Evolutionary conservation across 2,329 filamentous ascomycete species (phyloP).

Genomic region (Penicillium paneum): DNA sequence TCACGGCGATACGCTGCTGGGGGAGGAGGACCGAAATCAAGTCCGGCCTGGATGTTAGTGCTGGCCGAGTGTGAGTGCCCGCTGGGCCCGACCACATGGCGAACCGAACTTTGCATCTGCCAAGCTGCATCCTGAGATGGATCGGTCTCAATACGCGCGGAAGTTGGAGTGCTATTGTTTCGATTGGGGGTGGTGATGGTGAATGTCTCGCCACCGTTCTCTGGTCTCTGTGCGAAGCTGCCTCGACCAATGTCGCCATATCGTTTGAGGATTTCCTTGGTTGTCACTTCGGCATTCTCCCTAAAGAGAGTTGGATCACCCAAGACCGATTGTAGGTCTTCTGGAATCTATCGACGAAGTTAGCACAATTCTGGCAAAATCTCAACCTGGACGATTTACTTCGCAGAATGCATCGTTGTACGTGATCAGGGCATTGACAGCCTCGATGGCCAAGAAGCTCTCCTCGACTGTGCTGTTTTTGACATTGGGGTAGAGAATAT

Average conservation of each 20-base stretch:
- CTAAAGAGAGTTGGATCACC: conserved; percentile 80
- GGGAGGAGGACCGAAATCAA: conserved; percentile 27
- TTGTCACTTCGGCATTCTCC: conserved; percentile 80
- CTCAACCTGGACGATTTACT: conserved; percentile 58
- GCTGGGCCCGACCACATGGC: conserved; percentile 60
- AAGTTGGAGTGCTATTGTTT: conserved; percentile 46
- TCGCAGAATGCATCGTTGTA: conserved; percentile 96
- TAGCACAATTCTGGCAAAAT: background rate
- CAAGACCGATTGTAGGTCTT: conserved; percentile 81
- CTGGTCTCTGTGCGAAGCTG: conserved; percentile 56
- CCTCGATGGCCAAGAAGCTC: conserved; percentile 89
- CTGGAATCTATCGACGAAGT: conserved; percentile 67
- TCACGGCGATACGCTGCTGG: conserved; percentile 31
- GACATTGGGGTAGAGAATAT: conserved; percentile 74
- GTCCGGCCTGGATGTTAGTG: conserved; percentile 21
- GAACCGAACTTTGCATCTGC: conserved; percentile 79
- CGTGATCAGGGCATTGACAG: conserved; percentile 84
- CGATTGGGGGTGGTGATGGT: conserved; percentile 42
- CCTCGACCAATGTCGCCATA: conserved; percentile 78
- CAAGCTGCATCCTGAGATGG: conserved; percentile 66
- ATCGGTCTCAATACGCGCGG: conserved; percentile 77
- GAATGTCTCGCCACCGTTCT: conserved; percentile 53
- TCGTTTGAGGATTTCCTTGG: conserved; percentile 92
- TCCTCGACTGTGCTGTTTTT: conserved; percentile 74
- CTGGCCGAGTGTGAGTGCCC: conserved; percentile 34